Conservation (phyloP, 176 grass and related monocot species). For the Miscanthus lutarioriparius region DNA sequence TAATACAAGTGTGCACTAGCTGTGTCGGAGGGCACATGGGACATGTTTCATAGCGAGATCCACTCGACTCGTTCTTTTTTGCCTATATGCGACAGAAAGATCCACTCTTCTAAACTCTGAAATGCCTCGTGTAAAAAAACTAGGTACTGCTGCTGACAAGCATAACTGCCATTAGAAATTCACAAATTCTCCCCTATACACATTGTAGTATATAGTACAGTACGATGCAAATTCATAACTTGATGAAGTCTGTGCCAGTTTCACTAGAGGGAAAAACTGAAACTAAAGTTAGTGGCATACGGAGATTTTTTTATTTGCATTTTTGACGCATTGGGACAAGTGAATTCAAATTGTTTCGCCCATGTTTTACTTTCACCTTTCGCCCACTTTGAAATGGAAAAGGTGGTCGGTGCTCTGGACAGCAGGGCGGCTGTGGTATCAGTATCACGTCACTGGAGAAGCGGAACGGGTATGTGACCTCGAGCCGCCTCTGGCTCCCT, state of each 20-base stretch:
- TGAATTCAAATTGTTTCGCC: slow-evolving; percentile 33
- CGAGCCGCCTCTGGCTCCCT: too few relatives aligned
- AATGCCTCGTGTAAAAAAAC: not conserved
- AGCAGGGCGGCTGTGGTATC: too few relatives aligned
- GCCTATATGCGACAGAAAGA: not conserved
- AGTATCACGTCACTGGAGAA: too few relatives aligned
- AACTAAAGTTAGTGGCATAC: not conserved
- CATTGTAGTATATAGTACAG: not conserved
- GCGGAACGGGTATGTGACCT: too few relatives aligned
- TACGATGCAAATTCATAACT: not conserved
- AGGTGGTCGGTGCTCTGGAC: not conserved
- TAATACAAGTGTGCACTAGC: not conserved
- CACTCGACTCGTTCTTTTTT: not conserved
- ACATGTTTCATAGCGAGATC: slow-evolving; percentile 7
- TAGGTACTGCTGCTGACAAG: not conserved
- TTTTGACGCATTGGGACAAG: not conserved
- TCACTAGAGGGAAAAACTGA: too few relatives aligned
- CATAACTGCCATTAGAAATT: not conserved
- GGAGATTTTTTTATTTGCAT: not conserved
- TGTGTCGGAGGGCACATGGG: slow-evolving; percentile 12
- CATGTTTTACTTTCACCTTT: slow-evolving; percentile 18
- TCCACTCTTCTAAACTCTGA: not conserved
- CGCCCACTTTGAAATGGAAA: slow-evolving; percentile 19
- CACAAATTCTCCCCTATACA: not conserved
- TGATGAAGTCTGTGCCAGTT: not conserved